phyloP scores from a whole-genome alignment of 2,329 filamentous ascomycete species.

The Scleromitrula shiraiana region DNA sequence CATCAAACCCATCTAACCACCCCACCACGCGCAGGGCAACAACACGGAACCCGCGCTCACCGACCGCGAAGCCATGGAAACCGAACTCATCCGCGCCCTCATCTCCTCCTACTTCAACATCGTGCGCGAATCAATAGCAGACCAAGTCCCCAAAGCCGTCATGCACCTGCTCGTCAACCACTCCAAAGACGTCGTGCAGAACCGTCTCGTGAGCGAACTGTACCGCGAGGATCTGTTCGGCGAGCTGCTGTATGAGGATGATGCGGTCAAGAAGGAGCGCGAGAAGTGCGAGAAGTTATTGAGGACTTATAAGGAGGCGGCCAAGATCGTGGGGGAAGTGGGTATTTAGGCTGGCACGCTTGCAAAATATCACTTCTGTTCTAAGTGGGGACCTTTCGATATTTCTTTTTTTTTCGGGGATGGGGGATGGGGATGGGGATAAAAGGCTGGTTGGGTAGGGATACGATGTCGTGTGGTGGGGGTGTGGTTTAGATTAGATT shows the following conservation, averaged over 20 bases:
- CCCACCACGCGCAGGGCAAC: constrained; percentile 36
- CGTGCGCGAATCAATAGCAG: constrained; percentile 94
- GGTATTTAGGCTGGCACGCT: no score
- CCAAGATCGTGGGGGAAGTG: constrained; percentile 97
- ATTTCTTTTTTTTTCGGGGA: no score
- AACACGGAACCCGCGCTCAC: constrained; percentile 79
- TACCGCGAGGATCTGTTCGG: constrained; percentile 89
- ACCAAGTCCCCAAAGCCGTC: constrained; percentile 96
- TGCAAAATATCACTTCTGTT: no score
- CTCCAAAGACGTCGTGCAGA: constrained; percentile 96
- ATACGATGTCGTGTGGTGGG: neutral
- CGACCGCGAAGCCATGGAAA: constrained; percentile 93
- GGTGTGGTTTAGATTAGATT: neutral
- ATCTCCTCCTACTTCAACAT: constrained; percentile 99
- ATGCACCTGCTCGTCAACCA: constrained; percentile 99
- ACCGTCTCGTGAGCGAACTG: constrained; percentile 87
- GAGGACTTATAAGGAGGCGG: constrained; percentile 91
- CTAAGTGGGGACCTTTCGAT: no score
- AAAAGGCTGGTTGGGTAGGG: neutral
- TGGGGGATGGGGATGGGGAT: neutral
- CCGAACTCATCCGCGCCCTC: constrained; percentile 88
- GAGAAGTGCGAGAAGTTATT: constrained; percentile 98
- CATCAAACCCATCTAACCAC: neutral
- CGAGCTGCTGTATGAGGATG: constrained; percentile 93
- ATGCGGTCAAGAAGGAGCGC: constrained; percentile 91